Percentiles rank a stretch among this genome's conserved stretches.
These are phyloP conservation scores for Lachancea kluyveri DNA, from an alignment of 805 yeast genomes.

Conservation along the genomic window DNA sequence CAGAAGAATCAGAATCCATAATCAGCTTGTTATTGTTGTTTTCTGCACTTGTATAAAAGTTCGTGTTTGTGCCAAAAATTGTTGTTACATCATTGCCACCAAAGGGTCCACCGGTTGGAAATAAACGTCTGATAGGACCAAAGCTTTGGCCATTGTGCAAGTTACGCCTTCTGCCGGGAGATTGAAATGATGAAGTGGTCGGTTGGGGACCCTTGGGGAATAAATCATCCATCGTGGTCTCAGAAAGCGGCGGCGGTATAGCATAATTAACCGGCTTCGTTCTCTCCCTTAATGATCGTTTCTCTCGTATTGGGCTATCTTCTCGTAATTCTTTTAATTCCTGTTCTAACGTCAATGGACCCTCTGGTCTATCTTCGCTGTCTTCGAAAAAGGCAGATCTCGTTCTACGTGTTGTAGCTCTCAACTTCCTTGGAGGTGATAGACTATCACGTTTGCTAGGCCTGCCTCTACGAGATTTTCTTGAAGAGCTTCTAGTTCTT, in stretches of 20 bases:
- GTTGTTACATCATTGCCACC: slow-evolving; percentile 94
- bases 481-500: slow-evolving; percentile 4
- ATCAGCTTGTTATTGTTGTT: slow-evolving; percentile 27
- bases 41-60: slow-evolving; percentile 26
- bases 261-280: slow-evolving; percentile 74
- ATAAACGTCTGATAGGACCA: slow-evolving; percentile 61
- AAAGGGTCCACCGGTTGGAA: slow-evolving; percentile 95
- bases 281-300: slow-evolving; percentile 53
- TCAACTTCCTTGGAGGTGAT: slow-evolving; percentile 15
- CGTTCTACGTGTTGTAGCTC: slow-evolving; percentile 22
- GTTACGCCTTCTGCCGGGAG: slow-evolving; percentile 33
- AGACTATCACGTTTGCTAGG: slow-evolving; percentile 1
- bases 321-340: slow-evolving; percentile 64
- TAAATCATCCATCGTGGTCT: slow-evolving; percentile 28
- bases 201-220: slow-evolving; percentile 1
- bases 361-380: slow-evolving; percentile 22
- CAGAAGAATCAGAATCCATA: slow-evolving; percentile 55
- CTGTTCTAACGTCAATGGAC: slow-evolving; percentile 42
- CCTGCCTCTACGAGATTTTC: slow-evolving; percentile 2
- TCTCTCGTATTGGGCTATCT: slow-evolving; percentile 49
- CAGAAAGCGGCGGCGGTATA: slow-evolving; percentile 71
- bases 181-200: slow-evolving; percentile 12
- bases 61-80: slow-evolving; percentile 65
- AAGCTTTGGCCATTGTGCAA: slow-evolving; percentile 34
- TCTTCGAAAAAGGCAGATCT: slow-evolving; percentile 20